These are phyloP conservation scores for Termitomyces heimii DNA, from an alignment of 768 basidiomycete genomes.

Conservation along the genomic window DNA sequence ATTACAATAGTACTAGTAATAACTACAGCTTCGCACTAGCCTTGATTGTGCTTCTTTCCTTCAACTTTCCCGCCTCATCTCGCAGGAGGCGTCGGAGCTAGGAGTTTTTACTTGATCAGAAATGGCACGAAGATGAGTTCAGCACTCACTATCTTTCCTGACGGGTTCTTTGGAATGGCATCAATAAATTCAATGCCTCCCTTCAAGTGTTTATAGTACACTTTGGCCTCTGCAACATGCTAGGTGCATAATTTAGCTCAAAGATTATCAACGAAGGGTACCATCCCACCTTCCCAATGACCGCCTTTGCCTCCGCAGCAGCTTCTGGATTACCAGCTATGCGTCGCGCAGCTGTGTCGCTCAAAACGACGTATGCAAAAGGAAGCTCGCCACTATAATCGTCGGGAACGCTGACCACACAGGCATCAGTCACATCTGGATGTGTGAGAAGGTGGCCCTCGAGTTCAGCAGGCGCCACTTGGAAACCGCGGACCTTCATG, in stretches of 20 bases:
- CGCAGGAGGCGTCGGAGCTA: constrained; percentile 48
- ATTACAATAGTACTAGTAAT: neutral
- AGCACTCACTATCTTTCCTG: constrained; percentile 54
- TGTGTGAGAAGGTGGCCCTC: constrained; percentile 62
- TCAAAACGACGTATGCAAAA: constrained; percentile 60
- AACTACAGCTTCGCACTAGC: constrained; percentile 11
- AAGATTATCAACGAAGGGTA: neutral
- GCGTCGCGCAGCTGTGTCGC: constrained; percentile 30
- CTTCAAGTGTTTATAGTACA: constrained; percentile 52
- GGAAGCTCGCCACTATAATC: constrained; percentile 77
- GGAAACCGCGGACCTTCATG: constrained; percentile 57
- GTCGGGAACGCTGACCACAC: constrained; percentile 63
- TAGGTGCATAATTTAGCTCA: constrained; percentile 15
- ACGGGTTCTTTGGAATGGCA: constrained; percentile 62
- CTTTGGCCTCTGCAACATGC: constrained; percentile 55
- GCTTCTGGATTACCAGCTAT: constrained; percentile 26
- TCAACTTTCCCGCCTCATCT: constrained; percentile 35
- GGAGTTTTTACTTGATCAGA: neutral
- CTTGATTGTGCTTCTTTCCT: neutral
- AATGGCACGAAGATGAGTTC: neutral
- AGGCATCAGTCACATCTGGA: constrained; percentile 53
- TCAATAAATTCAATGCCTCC: constrained; percentile 63
- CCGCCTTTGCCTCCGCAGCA: constrained; percentile 32
- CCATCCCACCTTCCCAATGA: constrained; percentile 48
- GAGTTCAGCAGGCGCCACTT: constrained; percentile 63